phyloP scores from a whole-genome alignment of 495 filamentous ascomycete genomes.

The Talaromyces adpressus region DNA sequence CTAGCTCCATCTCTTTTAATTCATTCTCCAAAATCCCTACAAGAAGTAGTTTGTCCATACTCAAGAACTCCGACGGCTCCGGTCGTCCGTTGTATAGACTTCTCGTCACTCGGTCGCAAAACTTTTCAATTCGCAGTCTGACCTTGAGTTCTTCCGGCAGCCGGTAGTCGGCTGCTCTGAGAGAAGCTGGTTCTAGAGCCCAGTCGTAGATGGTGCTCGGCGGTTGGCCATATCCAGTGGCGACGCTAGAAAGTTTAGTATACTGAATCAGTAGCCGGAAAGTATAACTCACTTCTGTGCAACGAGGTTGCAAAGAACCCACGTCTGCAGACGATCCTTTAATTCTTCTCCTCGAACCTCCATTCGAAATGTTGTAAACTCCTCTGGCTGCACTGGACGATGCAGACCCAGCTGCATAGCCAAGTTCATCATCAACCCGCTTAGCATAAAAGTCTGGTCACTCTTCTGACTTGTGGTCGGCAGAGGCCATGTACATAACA shows the following conservation, averaged over 20 bases:
- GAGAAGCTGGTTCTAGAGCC: constrained; percentile 62
- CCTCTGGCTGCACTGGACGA: constrained; percentile 81
- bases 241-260: constrained; percentile 45
- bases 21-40: constrained; percentile 49
- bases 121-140: constrained; percentile 74
- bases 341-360: constrained; percentile 79
- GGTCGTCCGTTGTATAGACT: constrained; percentile 77
- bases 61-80: constrained; percentile 67
- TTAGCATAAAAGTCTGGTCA: constrained; percentile 85
- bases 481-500: constrained; percentile 88
- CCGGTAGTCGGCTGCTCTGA: constrained; percentile 56
- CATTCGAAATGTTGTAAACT: constrained; percentile 78
- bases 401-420: constrained; percentile 88
- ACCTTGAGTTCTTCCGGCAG: constrained; percentile 61
- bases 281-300: constrained; percentile 57
- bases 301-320: constrained; percentile 89
- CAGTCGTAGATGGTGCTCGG: constrained; percentile 81
- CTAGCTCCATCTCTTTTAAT: constrained; percentile 45
- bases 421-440: constrained; percentile 90
- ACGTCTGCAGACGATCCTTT: constrained; percentile 78
- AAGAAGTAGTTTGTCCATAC: constrained; percentile 61
- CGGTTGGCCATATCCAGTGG: constrained; percentile 86
- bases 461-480: constrained; percentile 78
- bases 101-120: constrained; percentile 80
- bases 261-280: not conserved